phyloP scores from a whole-genome alignment of 2,329 filamentous ascomycete species.

The Aspergillus carbonarius region DNA sequence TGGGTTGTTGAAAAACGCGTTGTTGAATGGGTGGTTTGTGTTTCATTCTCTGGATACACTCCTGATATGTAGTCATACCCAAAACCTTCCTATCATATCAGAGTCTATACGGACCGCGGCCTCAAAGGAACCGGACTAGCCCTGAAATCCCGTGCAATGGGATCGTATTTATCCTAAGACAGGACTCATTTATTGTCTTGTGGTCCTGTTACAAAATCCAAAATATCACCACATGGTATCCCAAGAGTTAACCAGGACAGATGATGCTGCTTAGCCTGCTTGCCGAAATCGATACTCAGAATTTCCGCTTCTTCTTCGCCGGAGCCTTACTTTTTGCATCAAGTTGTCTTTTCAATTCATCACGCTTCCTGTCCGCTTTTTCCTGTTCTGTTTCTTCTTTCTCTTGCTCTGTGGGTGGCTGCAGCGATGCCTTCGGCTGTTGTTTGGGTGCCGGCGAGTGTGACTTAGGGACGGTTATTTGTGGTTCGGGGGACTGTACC shows the following conservation, averaged over 20 bases:
- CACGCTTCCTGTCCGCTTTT: conserved; percentile 55
- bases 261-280: no score
- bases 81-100: no score
- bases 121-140: no score
- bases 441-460: not conserved
- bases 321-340: conserved; percentile 53
- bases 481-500: not conserved
- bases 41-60: not conserved
- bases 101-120: no score
- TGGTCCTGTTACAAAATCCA: not conserved
- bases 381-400: conserved; percentile 48
- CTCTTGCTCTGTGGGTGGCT: conserved; percentile 13
- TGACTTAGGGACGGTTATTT: not conserved
- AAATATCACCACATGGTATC: not conserved
- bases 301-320: conserved; percentile 58
- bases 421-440: conserved; percentile 2
- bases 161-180: no score
- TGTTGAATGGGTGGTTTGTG: not conserved
- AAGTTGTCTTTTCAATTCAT: conserved; percentile 56
- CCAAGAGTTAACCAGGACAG: not conserved
- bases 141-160: no score
- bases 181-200: no score
- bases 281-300: conserved; percentile 36
- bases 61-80: no score
- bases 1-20: not conserved